Evolutionary conservation across 257 asterid genomes (phyloP).

Genomic region (Rehmannia glutinosa): DNA sequence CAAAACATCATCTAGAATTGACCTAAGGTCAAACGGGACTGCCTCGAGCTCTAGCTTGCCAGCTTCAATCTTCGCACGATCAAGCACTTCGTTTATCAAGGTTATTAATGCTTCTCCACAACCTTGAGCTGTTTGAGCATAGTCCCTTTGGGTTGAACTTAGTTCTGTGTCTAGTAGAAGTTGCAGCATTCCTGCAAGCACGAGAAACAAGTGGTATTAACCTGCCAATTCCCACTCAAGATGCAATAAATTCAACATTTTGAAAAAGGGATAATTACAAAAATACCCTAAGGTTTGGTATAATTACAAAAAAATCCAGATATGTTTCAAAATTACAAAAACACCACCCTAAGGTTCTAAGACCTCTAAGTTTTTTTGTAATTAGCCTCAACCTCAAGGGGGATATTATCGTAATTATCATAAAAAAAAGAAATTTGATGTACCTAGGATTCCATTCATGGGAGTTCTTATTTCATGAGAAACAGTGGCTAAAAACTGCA

Average conservation of each 20-base stretch:
- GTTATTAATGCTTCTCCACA: constrained; percentile 85
- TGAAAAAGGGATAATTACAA: not conserved
- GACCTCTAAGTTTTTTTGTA: not conserved
- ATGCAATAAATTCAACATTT: constrained; percentile 26
- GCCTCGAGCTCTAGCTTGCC: constrained; percentile 83
- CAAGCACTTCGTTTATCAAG: constrained; percentile 91
- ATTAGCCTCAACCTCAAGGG: not conserved
- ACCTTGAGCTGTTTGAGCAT: constrained; percentile 91
- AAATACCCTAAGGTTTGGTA: too few relatives aligned
- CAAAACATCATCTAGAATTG: constrained; percentile 77
- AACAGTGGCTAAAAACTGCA: constrained; percentile 91
- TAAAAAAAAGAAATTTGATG: not conserved
- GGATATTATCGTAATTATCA: not conserved
- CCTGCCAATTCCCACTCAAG: not conserved
- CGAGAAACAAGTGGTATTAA: not conserved
- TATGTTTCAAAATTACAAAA: too few relatives aligned
- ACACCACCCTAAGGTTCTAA: too few relatives aligned
- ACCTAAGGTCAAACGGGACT: constrained; percentile 71
- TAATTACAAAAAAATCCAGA: too few relatives aligned
- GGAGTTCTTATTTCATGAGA: constrained; percentile 98
- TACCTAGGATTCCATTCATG: constrained; percentile 95
- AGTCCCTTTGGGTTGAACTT: constrained; percentile 82
- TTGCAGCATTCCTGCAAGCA: constrained; percentile 78
- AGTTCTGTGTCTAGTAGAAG: constrained; percentile 73
- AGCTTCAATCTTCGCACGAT: constrained; percentile 90